Percentiles rank a stretch among this genome's conserved stretches.
These are phyloP conservation scores for Saccharomycopsis javanensis DNA, from an alignment of 805 yeast genomes.

Conservation along the genomic window DNA sequence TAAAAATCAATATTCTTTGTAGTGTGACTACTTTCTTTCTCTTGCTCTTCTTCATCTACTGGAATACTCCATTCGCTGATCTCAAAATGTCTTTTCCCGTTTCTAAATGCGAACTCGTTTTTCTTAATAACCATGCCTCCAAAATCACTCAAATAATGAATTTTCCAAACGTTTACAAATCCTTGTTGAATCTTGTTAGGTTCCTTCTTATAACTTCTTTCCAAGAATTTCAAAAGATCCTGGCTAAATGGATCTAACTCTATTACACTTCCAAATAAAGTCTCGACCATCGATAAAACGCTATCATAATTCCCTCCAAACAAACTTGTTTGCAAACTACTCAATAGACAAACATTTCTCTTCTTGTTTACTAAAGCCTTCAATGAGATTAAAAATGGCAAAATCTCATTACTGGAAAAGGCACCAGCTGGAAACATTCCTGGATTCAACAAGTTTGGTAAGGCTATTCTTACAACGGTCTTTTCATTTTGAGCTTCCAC, in stretches of 20 bases:
- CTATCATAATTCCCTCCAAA: constrained; percentile 32
- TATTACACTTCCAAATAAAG: constrained; percentile 53
- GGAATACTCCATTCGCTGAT: constrained; percentile 97
- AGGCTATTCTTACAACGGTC: constrained; percentile 50
- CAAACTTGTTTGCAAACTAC: constrained; percentile 55
- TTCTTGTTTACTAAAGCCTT: constrained; percentile 42
- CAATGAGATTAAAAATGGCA: constrained; percentile 55
- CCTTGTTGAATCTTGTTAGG: constrained; percentile 82
- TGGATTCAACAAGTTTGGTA: constrained; percentile 79
- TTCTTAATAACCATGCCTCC: constrained; percentile 71
- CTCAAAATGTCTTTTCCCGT: constrained; percentile 74
- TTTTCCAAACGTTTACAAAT: constrained; percentile 59
- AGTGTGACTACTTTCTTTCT: constrained; percentile 2
- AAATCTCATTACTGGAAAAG: constrained; percentile 36
- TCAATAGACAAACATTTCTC: constrained; percentile 38
- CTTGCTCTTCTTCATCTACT: constrained; percentile 66
- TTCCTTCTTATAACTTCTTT: constrained; percentile 57
- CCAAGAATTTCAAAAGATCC: constrained; percentile 55
- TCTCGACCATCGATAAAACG: constrained; percentile 34
- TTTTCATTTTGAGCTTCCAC: constrained; percentile 29
- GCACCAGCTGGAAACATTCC: constrained; percentile 49
- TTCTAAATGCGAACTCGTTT: constrained; percentile 78
- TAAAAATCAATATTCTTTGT: constrained; percentile 15
- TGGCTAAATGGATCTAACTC: constrained; percentile 78
- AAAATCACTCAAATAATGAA: constrained; percentile 62